Percentiles rank a stretch among this genome's conserved stretches.
Evolutionary conservation across 2,329 filamentous ascomycete genomes (phyloP).

Genomic region (Sporothrix dimorphospora): DNA sequence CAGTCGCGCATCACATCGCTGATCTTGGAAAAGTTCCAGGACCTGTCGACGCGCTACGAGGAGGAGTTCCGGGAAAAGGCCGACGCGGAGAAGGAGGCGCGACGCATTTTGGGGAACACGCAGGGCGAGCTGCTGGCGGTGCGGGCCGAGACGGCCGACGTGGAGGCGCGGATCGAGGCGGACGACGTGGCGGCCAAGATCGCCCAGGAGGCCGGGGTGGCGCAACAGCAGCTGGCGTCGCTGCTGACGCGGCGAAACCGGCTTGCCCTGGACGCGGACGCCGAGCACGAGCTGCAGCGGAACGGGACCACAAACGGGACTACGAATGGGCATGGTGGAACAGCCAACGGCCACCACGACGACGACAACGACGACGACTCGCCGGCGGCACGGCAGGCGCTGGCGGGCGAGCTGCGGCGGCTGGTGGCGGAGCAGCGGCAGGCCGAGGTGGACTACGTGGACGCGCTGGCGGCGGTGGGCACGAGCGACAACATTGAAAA

Average conservation of each 20-base stretch:
- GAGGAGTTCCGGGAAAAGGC: conserved; percentile 76
- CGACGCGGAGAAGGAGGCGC: conserved; percentile 68
- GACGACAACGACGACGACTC: conserved; percentile 46
- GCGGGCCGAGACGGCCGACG: conserved; percentile 61
- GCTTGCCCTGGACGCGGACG: conserved; percentile 55
- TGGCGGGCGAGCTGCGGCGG: conserved; percentile 61
- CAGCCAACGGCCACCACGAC: neutral
- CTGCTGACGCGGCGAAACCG: conserved; percentile 54
- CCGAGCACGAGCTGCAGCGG: conserved; percentile 54
- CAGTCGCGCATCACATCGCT: conserved; percentile 70
- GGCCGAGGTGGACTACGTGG: conserved; percentile 69
- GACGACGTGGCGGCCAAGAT: conserved; percentile 57
- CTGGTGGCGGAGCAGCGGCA: conserved; percentile 63
- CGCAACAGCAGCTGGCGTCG: conserved; percentile 44
- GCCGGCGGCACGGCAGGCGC: conserved; percentile 58
- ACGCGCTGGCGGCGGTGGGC: conserved; percentile 68
- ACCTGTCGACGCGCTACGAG: conserved; percentile 71
- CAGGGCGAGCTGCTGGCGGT: conserved; percentile 67
- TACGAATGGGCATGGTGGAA: conserved; percentile 38
- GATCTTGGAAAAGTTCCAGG: conserved; percentile 72
- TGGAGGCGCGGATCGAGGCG: conserved; percentile 58
- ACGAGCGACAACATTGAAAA: conserved; percentile 73
- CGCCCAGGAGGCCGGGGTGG: conserved; percentile 54
- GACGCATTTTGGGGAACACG: conserved; percentile 66
- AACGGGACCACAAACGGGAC: conserved; percentile 47